These are phyloP conservation scores for Paramecium sonneborni DNA, from an alignment of 73 alveolate genomes.

Conservation along the genomic window DNA sequence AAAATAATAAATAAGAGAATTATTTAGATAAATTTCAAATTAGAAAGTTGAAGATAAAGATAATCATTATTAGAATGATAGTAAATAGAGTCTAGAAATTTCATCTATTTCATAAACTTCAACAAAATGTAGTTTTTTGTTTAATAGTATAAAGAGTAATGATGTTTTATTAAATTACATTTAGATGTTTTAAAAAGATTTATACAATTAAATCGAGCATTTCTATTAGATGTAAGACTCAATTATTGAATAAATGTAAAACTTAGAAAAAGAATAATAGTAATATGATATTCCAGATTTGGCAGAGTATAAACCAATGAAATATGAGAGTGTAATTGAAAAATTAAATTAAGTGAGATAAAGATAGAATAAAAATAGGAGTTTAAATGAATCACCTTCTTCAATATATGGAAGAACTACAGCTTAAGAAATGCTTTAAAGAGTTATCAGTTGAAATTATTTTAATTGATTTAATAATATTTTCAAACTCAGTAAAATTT, in stretches of 20 bases:
- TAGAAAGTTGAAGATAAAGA: neutral
- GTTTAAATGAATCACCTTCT: neutral
- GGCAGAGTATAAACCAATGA: neutral
- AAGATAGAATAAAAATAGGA: neutral
- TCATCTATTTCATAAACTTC: neutral
- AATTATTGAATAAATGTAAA: neutral
- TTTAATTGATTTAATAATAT: neutral
- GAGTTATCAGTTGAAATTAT: too few relatives aligned
- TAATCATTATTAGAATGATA: neutral
- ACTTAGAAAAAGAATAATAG: neutral
- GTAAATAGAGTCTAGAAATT: neutral
- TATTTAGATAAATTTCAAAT: neutral
- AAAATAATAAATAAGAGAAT: neutral
- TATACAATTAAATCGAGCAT: neutral
- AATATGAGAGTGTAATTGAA: neutral
- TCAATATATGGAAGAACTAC: neutral
- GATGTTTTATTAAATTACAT: neutral
- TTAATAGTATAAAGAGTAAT: neutral
- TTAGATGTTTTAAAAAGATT: neutral
- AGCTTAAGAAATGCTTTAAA: neutral
- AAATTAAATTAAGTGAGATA: neutral
- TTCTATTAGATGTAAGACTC: neutral
- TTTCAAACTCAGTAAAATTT: too few relatives aligned
- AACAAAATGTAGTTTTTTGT: neutral
- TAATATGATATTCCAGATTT: neutral